Conservation (phyloP, 306 rosid species). For the Macrotyloma uniflorum region DNA sequence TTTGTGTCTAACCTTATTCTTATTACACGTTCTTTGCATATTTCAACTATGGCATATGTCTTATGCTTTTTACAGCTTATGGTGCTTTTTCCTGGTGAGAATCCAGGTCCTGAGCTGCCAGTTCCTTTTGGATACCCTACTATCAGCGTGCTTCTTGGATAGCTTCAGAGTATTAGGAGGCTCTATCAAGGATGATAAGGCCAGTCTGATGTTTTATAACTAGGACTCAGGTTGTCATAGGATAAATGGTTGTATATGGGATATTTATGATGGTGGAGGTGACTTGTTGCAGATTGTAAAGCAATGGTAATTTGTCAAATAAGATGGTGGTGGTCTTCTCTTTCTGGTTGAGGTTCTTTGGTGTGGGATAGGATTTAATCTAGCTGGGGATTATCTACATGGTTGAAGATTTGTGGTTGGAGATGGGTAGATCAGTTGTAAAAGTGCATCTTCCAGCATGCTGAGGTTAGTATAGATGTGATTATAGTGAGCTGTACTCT, state of each 20-base stretch:
- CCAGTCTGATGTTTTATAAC: not conserved
- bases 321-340: not conserved
- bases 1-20: not conserved
- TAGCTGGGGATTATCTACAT: not conserved
- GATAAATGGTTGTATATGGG: not conserved
- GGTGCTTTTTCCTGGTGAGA: not conserved
- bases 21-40: not conserved
- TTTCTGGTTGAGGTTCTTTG: not conserved
- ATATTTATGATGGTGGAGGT: not conserved
- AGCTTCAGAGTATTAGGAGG: not conserved
- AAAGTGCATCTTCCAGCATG: not conserved
- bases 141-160: not conserved
- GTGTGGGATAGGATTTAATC: not conserved
- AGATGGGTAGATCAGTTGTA: too few relatives aligned
- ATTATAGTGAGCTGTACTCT: not conserved
- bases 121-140: not conserved
- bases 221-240: too few relatives aligned
- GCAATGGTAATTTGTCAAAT: not conserved
- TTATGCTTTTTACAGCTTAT: not conserved
- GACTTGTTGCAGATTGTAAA: not conserved
- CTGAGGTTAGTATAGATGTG: not conserved
- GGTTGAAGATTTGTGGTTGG: not conserved
- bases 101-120: not conserved
- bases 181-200: not conserved
- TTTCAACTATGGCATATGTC: not conserved